Conservation (phyloP, 2,329 filamentous ascomycete species). For the Aspergillus sp. region DNA sequence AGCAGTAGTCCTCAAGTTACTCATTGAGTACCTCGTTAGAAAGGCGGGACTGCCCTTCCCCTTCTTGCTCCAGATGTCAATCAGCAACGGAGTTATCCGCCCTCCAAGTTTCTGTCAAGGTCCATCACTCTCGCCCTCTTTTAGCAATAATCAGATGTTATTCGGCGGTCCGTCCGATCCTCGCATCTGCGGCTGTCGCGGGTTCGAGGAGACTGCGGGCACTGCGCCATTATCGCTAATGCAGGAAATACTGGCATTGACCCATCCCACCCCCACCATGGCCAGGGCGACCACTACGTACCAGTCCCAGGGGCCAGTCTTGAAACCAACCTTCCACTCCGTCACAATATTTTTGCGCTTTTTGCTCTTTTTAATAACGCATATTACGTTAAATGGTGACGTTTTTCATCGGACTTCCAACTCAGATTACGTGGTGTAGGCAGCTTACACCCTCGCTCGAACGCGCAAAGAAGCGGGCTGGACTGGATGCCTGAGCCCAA, state of each 20-base stretch:
- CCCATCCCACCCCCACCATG: background rate
- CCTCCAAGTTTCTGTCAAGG: background rate
- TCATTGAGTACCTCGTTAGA: background rate
- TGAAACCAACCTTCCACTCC: background rate
- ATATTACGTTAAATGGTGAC: too few species aligned
- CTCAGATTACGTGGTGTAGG: background rate
- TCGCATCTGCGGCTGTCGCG: constrained; percentile 8
- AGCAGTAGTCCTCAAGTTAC: background rate
- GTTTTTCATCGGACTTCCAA: too few species aligned
- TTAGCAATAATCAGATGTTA: background rate
- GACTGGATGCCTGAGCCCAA: background rate
- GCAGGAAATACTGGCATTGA: constrained; percentile 4
- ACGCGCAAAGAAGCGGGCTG: background rate
- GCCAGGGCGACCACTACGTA: background rate
- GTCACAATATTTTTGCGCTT: background rate
- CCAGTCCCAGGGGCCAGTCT: background rate
- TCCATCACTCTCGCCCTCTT: background rate
- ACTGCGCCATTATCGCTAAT: constrained; percentile 9
- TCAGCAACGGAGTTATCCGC: background rate
- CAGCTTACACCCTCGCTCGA: background rate
- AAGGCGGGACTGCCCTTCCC: background rate
- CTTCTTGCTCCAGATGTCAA: background rate
- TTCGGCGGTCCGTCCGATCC: background rate
- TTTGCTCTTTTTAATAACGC: background rate
- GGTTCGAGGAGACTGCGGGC: background rate